phyloP scores from a whole-genome alignment of 2,329 filamentous ascomycete species.

The Nigrograna mackinnonii region DNA sequence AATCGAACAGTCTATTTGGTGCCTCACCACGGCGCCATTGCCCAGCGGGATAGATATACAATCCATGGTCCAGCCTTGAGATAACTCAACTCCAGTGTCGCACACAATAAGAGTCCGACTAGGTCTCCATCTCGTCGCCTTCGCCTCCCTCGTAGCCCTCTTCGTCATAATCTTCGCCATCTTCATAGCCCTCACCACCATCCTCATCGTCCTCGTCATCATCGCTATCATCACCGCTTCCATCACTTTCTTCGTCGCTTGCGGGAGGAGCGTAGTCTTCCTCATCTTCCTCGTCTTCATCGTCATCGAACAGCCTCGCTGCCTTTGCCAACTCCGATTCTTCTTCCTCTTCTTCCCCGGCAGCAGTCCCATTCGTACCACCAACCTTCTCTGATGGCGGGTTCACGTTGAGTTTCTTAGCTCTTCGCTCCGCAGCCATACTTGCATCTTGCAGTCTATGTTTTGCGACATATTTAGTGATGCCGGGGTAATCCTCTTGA shows the following conservation, averaged over 20 bases:
- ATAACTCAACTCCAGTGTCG: background rate
- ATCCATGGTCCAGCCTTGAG: too few relatives aligned
- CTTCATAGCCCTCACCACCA: slow-evolving; percentile 19
- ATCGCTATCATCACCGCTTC: slow-evolving; percentile 41
- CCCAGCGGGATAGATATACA: too few relatives aligned
- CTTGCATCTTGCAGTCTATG: slow-evolving; percentile 66
- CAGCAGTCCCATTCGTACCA: slow-evolving; percentile 18
- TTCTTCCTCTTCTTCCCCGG: slow-evolving; percentile 35
- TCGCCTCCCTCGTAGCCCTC: slow-evolving; percentile 35
- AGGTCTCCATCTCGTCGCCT: slow-evolving; percentile 31
- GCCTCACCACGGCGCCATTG: too few relatives aligned
- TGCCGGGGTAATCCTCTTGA: slow-evolving; percentile 64
- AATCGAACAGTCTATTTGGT: too few relatives aligned
- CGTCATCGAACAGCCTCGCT: slow-evolving; percentile 16
- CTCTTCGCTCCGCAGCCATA: slow-evolving; percentile 62
- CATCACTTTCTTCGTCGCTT: slow-evolving; percentile 45
- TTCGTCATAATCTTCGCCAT: slow-evolving; percentile 28
- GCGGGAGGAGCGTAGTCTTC: slow-evolving; percentile 48
- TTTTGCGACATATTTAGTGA: slow-evolving; percentile 64
- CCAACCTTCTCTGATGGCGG: slow-evolving; percentile 31
- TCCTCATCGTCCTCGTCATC: slow-evolving; percentile 23
- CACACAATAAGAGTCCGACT: slow-evolving; percentile 1
- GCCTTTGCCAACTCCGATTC: slow-evolving; percentile 44
- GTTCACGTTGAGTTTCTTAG: slow-evolving; percentile 62
- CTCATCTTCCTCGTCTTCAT: slow-evolving; percentile 45